Conservation (phyloP, 75 land plant species). For the Pseudotsuga menziesii region DNA sequence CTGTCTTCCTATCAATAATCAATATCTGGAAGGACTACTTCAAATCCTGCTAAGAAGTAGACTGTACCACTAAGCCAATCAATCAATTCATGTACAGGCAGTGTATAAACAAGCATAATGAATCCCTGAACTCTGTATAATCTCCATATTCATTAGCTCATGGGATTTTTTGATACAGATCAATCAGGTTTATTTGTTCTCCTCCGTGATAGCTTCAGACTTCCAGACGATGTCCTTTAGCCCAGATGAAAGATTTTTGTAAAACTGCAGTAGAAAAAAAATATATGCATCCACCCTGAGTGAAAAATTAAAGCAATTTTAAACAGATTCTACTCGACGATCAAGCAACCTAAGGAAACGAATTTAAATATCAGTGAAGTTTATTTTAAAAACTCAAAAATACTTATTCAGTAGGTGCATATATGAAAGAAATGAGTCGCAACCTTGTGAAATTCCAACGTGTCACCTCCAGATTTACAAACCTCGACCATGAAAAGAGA, state of each 20-base stretch:
- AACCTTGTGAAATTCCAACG: slow-evolving; percentile 92
- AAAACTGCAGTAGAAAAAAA: slow-evolving; percentile 56
- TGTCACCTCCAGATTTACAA: slow-evolving; percentile 90
- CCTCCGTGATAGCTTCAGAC: slow-evolving; percentile 20
- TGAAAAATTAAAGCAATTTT: too few species aligned
- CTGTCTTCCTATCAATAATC: too few species aligned
- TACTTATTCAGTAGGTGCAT: neutral
- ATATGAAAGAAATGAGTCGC: neutral
- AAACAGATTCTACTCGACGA: too few species aligned
- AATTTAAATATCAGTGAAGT: neutral
- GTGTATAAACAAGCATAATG: too few species aligned
- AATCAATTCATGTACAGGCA: too few species aligned
- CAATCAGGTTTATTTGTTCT: slow-evolving; percentile 7
- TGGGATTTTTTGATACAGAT: too few species aligned
- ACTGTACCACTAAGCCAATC: too few species aligned
- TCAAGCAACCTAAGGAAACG: too few species aligned
- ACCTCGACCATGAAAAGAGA: slow-evolving; percentile 89
- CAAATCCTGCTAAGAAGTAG: too few species aligned
- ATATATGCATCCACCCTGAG: neutral
- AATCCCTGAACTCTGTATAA: too few species aligned
- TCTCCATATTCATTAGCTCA: too few species aligned
- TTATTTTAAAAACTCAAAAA: neutral
- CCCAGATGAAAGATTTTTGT: slow-evolving; percentile 66
- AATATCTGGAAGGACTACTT: too few species aligned
- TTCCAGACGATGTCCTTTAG: slow-evolving; percentile 83